Evolutionary conservation across 441 rosid species (phyloP), one percentile per base, ranked within the genome.

Genomic region (Metrosideros polymorpha): DNA sequence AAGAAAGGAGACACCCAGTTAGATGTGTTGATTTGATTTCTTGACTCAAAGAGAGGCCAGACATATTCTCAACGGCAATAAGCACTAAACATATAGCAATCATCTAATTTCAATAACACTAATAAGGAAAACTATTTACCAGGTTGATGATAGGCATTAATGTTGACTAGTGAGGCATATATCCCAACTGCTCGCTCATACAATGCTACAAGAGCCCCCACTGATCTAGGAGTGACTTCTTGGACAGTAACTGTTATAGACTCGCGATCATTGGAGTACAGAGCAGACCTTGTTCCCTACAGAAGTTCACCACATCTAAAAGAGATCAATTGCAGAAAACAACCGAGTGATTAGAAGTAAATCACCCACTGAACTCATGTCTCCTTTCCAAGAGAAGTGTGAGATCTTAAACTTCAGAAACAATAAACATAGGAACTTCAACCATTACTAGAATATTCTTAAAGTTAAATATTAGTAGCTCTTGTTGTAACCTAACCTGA

Each of bases 151-250:
- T 96, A 98, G 84, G 99, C 99, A 91, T 98, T 98, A 61, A 98
- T 95, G 89, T 96, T 95, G 83, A 95, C 90, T 49, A 98, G 93
- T 5, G 90, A 94, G 88, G 99, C 99, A 89, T 98, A 96, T 88
- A 98, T 89, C 84, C 99, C 99, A 55, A 98, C 99, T 2, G 99
- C 99, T 90, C 99, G 93, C 91, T 98, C 99, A 89, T 98, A 98
- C 85, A 98, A 96, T 84, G 99, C 99, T 86, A 98, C 39, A 57
- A 96, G 93, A 55, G 98, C 99, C 84, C 99, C 99, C 52, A 92
- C 98, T 14, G 98, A 89, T 90, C 96, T 95, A 79, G 99, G 98
- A 57, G 94, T 96, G 91, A 98, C 99, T 88, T 96, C 99, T 91
- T 95, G 93, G 35, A 98, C 93, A 3, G 98, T 98, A 57, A 96